A percentile compares a stretch with the other conserved stretches of the same genome.
Evolutionary conservation across 2,329 filamentous ascomycete genomes (phyloP).

Genomic region (Venturia pyrina): DNA sequence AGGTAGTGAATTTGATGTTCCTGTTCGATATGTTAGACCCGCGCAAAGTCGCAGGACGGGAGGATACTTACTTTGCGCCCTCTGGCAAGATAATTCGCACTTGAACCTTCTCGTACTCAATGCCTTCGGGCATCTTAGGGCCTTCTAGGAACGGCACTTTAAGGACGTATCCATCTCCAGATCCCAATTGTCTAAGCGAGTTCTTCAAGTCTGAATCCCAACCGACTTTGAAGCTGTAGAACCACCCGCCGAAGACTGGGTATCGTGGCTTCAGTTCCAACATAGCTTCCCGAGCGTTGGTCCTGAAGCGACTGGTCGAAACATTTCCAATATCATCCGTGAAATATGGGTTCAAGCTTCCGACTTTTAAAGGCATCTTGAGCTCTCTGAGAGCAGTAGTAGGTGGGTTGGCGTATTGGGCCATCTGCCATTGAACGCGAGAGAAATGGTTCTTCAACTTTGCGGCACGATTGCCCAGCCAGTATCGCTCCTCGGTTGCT

Average conservation of each 20-base stretch:
- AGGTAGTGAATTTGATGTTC: slow-evolving; percentile 68
- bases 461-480: slow-evolving; percentile 76
- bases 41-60: neutral
- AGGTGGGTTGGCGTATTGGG: slow-evolving; percentile 61
- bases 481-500: slow-evolving; percentile 89
- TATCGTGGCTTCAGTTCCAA: slow-evolving; percentile 90
- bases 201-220: slow-evolving; percentile 82
- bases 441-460: slow-evolving; percentile 47
- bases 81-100: slow-evolving; percentile 83
- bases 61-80: slow-evolving; percentile 62
- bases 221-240: slow-evolving; percentile 91
- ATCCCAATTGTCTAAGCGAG: slow-evolving; percentile 57
- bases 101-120: slow-evolving; percentile 74
- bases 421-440: slow-evolving; percentile 38
- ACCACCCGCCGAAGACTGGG: slow-evolving; percentile 96
- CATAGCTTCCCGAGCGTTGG: slow-evolving; percentile 54
- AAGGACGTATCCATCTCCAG: slow-evolving; percentile 65
- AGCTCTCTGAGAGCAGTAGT: slow-evolving; percentile 73
- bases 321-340: slow-evolving; percentile 95
- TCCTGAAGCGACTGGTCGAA: slow-evolving; percentile 78
- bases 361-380: slow-evolving; percentile 66
- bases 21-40: slow-evolving; percentile 36
- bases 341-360: slow-evolving; percentile 84
- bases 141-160: slow-evolving; percentile 92
- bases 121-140: slow-evolving; percentile 72